Base-by-base conservation (phyloP, 306 rosid genomes). In the Trifolium subterraneum region DNA sequence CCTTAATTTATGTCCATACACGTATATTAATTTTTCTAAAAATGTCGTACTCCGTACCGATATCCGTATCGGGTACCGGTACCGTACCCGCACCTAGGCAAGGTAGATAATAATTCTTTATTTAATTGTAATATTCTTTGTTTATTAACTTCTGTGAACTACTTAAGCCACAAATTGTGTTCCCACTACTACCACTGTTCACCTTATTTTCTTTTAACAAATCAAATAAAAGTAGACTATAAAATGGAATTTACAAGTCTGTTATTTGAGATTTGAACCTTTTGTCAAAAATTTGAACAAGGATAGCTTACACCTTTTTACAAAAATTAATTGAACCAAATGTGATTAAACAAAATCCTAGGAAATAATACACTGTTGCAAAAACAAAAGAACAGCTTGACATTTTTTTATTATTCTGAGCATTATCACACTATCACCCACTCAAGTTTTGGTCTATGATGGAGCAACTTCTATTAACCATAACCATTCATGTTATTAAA, bases 91-190 rank as follows among this genome's bases (percentile, higher is more conserved):
- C 25, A 23, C 25, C 25, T 23, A 23, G 25, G 25, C 25, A 23
- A 23, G 25, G 25, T n/a, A n/a, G n/a, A n/a, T n/a, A n/a, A 25
- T 25, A 58, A 12, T 27, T 8, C 12, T 38, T 15, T 14, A 64
- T 62, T 10, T 36, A 13, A 54, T 18, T 47, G 14, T 19, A 0
- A 22, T 20, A 44, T 59, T 72, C 29, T 72, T 27, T 72, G 11
- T 72, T 42, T 72, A 6, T 45, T 19, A 23, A 58, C 64, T 50
- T 50, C 4, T 39, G 22, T 42, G 31, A 10, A 12, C 33, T 29
- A 20, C 52, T 62, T 50, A n/a, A 22, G 48, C n/a, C 60, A 60
- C 58, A 42, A 19, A 7, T 73, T 59, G 45, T 10, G 20, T 59
- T 42, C 36, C 35, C n/a, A n/a, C n/a, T n/a, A 23, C n/a, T 56